Evolutionary conservation across 805 yeast species (phyloP), one percentile per base, ranked within the genome.

Genomic region (Pichia thaimueangensis): DNA sequence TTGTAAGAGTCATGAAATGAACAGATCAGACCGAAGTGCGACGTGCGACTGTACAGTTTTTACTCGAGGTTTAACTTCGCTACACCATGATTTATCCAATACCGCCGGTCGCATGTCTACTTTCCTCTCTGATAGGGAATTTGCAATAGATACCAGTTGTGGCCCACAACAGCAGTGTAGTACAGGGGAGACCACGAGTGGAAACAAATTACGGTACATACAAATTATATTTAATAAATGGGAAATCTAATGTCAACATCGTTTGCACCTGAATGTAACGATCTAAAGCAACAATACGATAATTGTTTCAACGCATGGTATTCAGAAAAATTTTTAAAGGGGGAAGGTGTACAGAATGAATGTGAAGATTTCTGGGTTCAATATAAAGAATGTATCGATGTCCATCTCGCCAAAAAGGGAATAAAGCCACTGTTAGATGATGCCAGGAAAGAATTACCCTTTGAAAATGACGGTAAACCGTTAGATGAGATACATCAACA

Each of bases 211-310:
- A n/a, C n/a, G n/a, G n/a, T n/a, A n/a, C n/a, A n/a, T n/a, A n/a
- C n/a, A n/a, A n/a, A n/a, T n/a, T n/a, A n/a, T n/a, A n/a, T n/a
- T n/a, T n/a, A n/a, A n/a, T n/a, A 6, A 27, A 81, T 82, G 87
- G 88, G 88, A 39, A 80, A 79, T 63, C 60, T 69, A 41, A 76
- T 84, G 84, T 82, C 89, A 15, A 72, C 95, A 6, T 87, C 96
- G 47, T 85, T 93, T 70, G 97, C 98, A 29, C 96, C 97, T 21
- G 97, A 93, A 66, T 93, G 98, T 64, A 86, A 95, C 19, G 84
- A 78, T 28, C 75, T 82, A 45, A 93, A 93, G 64, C 78, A 78
- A 53, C 76, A 79, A 55, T 93, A 93, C 58, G 97, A 93, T 59
- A 83, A 80, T 56, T 93, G 98, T 62, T 93, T 93, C 68, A 89